A percentile compares a stretch with the other conserved stretches of the same genome.
Conservation (phyloP, 768 basidiomycete species). For the Naganishia kalamii region DNA sequence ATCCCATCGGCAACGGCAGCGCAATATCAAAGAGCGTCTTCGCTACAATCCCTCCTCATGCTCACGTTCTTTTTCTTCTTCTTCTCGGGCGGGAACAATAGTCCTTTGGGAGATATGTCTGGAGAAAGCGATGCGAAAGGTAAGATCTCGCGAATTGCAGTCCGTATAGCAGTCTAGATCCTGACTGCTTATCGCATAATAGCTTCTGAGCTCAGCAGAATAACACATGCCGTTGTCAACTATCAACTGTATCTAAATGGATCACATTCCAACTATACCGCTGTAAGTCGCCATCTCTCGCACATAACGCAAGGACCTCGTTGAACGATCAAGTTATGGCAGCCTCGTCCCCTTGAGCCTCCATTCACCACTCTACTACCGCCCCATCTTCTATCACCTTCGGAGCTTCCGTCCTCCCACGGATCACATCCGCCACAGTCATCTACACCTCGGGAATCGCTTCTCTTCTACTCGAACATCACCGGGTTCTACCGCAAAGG, state of each 20-base stretch:
- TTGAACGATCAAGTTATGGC: not conserved
- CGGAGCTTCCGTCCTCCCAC: too few species aligned
- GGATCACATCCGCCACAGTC: not conserved
- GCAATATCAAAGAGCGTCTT: conserved; percentile 27
- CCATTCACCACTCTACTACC: conserved; percentile 29
- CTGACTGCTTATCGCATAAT: not conserved
- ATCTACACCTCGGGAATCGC: not conserved
- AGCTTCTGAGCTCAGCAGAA: conserved; percentile 4
- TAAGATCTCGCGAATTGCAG: not conserved
- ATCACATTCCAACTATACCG: conserved; percentile 17
- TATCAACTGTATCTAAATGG: conserved; percentile 18
- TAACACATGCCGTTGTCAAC: conserved; percentile 8
- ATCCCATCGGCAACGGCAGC: not conserved
- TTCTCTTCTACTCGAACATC: conserved; percentile 33
- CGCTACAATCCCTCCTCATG: conserved; percentile 40
- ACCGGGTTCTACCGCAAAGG: conserved; percentile 44
- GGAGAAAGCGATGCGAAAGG: conserved; percentile 28
- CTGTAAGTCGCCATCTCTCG: not conserved
- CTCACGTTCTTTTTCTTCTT: conserved; percentile 46
- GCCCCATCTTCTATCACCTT: conserved; percentile 24
- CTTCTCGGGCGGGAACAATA: conserved; percentile 36
- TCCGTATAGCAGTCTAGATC: not conserved
- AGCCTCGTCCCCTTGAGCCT: conserved; percentile 28
- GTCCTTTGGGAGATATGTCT: conserved; percentile 18
- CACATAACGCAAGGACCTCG: not conserved